Conservation (phyloP, 495 filamentous ascomycete genomes). For the Schizothecium vesticola region DNA sequence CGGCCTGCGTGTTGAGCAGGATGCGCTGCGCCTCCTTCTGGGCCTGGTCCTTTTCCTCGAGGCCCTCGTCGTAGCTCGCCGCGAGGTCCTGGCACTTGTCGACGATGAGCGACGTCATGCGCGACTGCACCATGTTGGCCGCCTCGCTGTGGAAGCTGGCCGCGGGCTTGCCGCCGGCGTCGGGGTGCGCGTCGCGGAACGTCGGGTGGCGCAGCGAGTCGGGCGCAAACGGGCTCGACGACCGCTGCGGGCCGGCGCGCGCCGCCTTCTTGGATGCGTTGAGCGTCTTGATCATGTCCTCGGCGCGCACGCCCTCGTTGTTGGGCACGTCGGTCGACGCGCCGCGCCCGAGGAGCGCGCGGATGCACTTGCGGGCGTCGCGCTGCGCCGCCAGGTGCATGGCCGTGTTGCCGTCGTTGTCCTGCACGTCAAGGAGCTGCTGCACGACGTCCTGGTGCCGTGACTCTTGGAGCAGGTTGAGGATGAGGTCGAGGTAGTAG, state of each 20-base stretch:
- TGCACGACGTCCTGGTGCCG: constrained; percentile 63
- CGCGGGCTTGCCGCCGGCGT: constrained; percentile 25
- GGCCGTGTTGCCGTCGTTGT: constrained; percentile 82
- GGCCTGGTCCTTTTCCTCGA: constrained; percentile 54
- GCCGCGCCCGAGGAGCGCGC: constrained; percentile 64
- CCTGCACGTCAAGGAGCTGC: constrained; percentile 63
- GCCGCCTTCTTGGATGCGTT: constrained; percentile 45
- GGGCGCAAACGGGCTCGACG: constrained; percentile 58
- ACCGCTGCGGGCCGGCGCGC: constrained; percentile 44
- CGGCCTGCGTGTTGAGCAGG: constrained; percentile 46
- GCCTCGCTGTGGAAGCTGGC: constrained; percentile 49
- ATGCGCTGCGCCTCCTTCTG: constrained; percentile 54
- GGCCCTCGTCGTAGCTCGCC: constrained; percentile 53
- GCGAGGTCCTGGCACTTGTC: constrained; percentile 56
- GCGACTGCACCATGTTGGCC: constrained; percentile 52
- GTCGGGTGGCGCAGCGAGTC: constrained; percentile 40
- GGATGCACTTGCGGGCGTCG: constrained; percentile 66
- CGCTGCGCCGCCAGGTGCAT: constrained; percentile 79
- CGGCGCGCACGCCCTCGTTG: constrained; percentile 67
- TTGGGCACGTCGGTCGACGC: constrained; percentile 76
- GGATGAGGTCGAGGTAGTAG: constrained; percentile 88
- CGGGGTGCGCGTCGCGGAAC: constrained; percentile 37
- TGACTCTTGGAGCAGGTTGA: constrained; percentile 72
- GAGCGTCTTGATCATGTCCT: constrained; percentile 61
- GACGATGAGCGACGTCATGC: constrained; percentile 51